Evolutionary conservation across 495 filamentous ascomycete species (phyloP).

Genomic region (Daldinia loculata): DNA sequence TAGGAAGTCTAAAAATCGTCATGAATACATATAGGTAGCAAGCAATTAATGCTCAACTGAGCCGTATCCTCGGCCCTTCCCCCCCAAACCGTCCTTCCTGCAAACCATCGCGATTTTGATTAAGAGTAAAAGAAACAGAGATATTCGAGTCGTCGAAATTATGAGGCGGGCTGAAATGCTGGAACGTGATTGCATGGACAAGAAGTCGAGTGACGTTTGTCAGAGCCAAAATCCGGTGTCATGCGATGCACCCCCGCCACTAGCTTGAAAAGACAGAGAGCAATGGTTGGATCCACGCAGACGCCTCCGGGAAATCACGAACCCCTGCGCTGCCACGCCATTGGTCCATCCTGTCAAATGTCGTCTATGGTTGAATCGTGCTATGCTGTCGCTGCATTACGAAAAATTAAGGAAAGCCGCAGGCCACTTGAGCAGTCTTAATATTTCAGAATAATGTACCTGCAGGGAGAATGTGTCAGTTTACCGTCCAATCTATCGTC

Average conservation of each 20-base stretch:
- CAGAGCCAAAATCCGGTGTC: conserved; percentile 1
- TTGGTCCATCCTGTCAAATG: conserved; percentile 27
- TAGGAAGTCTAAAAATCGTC: conserved; percentile 29
- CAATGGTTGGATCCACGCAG: conserved; percentile 32
- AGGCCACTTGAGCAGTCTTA: conserved; percentile 38
- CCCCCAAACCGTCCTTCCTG: conserved; percentile 2
- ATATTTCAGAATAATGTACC: conserved; percentile 62
- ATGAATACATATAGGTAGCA: conserved; percentile 20
- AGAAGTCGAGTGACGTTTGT: conserved; percentile 36
- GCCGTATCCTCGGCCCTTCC: conserved; percentile 1
- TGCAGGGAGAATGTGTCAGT: conserved; percentile 31
- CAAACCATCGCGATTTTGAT: conserved; percentile 6
- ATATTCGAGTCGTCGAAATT: conserved; percentile 15
- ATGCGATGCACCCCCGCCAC: conserved; percentile 8
- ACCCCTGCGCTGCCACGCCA: conserved; percentile 19
- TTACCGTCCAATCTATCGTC: neutral
- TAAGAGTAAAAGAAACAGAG: conserved; percentile 10
- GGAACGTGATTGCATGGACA: neutral
- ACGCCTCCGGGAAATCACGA: conserved; percentile 31
- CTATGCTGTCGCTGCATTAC: conserved; percentile 31
- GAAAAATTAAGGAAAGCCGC: conserved; percentile 18
- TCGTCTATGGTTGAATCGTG: conserved; percentile 27
- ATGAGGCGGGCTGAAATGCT: conserved; percentile 15
- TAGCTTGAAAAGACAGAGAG: conserved; percentile 11
- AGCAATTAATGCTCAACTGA: conserved; percentile 23